Evolutionary conservation across 2,329 filamentous ascomycete genomes (phyloP).

Genomic region (Hymenotorrendiella dingleyae): DNA sequence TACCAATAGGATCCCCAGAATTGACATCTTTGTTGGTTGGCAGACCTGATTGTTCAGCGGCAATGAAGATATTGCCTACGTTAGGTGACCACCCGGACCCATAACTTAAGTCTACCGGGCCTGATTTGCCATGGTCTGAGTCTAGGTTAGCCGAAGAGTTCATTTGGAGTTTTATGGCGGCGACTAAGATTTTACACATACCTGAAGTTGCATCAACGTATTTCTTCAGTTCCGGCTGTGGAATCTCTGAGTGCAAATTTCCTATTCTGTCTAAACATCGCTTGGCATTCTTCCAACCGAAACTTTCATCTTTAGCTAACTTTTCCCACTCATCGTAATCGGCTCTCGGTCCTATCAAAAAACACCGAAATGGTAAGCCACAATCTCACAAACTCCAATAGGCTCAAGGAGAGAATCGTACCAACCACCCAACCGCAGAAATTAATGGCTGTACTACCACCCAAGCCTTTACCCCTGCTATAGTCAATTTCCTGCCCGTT

Average conservation of each 20-base stretch:
- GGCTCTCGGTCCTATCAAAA: conserved; percentile 44
- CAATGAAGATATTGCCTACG: conserved; percentile 39
- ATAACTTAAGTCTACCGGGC: conserved; percentile 44
- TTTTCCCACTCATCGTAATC: conserved; percentile 59
- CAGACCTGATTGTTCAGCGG: conserved; percentile 43
- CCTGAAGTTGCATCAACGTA: background rate
- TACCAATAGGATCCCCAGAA: conserved; percentile 49
- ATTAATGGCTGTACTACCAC: conserved; percentile 36
- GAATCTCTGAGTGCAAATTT: conserved; percentile 39
- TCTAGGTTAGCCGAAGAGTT: background rate
- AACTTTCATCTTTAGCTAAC: conserved; percentile 50
- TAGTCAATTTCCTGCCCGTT: conserved; percentile 25
- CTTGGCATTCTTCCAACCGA: conserved; percentile 37
- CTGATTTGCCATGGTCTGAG: conserved; percentile 43
- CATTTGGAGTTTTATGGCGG: too few species aligned
- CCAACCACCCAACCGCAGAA: conserved; percentile 46
- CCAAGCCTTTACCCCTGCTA: conserved; percentile 34
- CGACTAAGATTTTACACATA: too few species aligned
- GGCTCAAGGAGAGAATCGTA: too few species aligned
- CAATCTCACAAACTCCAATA: too few species aligned
- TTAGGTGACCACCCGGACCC: conserved; percentile 45
- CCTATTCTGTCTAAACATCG: conserved; percentile 47
- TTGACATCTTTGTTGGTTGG: conserved; percentile 35
- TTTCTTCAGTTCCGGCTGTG: conserved; percentile 22
- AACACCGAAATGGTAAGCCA: too few species aligned